phyloP scores from a whole-genome alignment of 2,329 filamentous ascomycete species.

The Calonectria crousiana region DNA sequence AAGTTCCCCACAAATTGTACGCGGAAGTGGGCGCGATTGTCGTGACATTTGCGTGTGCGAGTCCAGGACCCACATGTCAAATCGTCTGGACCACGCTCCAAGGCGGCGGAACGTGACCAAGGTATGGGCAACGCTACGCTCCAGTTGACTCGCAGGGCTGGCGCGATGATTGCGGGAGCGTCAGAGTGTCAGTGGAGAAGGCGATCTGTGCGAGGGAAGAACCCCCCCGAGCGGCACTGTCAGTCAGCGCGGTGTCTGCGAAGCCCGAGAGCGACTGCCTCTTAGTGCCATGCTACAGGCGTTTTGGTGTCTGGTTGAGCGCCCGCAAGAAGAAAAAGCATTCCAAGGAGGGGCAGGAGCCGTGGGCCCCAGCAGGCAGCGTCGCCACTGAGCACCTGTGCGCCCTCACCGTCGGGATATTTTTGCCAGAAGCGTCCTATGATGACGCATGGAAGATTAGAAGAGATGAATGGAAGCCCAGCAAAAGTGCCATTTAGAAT shows the following conservation, averaged over 20 bases:
- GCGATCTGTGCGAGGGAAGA: constrained; percentile 5
- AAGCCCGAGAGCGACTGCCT: neutral
- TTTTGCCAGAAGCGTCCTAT: neutral
- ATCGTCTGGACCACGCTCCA: neutral
- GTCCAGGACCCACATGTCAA: neutral
- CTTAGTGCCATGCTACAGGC: no score
- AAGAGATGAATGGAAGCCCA: neutral
- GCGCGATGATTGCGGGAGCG: neutral
- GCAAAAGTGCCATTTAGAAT: neutral
- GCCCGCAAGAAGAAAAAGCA: neutral
- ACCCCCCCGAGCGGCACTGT: neutral
- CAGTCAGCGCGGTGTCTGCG: neutral
- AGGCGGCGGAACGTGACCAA: neutral
- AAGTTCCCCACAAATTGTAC: neutral
- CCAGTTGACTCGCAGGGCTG: neutral
- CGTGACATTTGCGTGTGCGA: neutral
- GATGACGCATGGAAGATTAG: neutral
- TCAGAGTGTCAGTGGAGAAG: neutral
- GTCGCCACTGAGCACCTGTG: neutral
- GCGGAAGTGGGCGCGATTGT: neutral
- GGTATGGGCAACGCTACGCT: neutral
- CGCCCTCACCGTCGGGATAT: neutral
- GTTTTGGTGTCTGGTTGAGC: neutral
- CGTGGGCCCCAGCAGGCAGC: neutral
- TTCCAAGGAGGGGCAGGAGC: neutral